Evolutionary conservation across 208 protist species (phyloP), one percentile per base, ranked within the genome.

Genomic region (Trypanosoma mega): DNA sequence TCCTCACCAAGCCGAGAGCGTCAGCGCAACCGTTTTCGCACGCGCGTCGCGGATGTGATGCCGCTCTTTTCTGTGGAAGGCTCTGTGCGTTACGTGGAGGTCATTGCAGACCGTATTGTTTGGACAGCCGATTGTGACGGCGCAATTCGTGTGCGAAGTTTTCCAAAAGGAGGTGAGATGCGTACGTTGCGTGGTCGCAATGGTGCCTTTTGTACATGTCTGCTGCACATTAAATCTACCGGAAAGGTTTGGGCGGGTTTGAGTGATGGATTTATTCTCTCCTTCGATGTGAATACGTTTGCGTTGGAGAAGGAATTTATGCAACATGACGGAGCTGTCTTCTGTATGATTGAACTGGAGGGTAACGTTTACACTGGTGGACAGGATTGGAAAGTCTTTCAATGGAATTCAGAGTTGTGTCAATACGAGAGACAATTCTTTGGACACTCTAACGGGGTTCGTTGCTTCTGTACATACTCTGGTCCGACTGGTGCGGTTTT

Each of bases 81-180:
- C 12, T 44, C 63, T 11, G 70, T 82, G 11, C 79, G 85, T 21
- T 74, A 52, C 47, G 65, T 78, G 12, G 68, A 78, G n/a, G 46
- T 74, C 1, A 64, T 92, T 18, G 85, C 79, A 48, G 85, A 87
- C 16, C 85, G 82, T 57, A 57, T 85, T 31, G 76, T 72, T 51
- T 95, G 89, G 86, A 90, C 79, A 8, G 85, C 74, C 14, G 83
- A 93, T 39, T 58, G 51, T 37, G 78, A 92, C 57, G 85, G 89
- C 4, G 67, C 71, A 20, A 62, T 95, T 21, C 53, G 73, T 48
- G 74, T 95, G 30, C 82, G 89, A 26, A 66, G 68, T 2, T 62
- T 91, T 12, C 80, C 83, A 3, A 85, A 79, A 34, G 89, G 83
- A 6, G 79, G 69, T n/a, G 59, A 75, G 36, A 55, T 91, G 36